Conservation (phyloP, 352 stramenopile genomes). For the Phytophthora hybrid region DNA sequence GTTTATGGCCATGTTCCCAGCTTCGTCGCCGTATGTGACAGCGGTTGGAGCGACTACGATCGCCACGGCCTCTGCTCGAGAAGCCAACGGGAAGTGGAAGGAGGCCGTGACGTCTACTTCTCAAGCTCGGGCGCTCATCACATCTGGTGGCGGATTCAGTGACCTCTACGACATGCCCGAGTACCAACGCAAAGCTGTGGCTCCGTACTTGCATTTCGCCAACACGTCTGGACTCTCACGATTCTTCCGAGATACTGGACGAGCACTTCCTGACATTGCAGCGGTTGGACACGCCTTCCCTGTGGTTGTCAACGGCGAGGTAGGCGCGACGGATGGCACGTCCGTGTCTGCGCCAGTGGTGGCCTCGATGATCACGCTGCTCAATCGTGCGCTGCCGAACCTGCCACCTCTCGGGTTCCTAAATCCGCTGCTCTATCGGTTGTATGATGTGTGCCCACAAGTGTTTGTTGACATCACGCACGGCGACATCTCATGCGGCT, state of each 20-base stretch:
- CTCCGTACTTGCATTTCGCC: constrained; percentile 44
- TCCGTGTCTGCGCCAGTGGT: constrained; percentile 77
- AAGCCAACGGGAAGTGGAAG: constrained; percentile 44
- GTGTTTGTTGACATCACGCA: constrained; percentile 77
- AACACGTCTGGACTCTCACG: constrained; percentile 30
- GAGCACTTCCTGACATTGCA: constrained; percentile 74
- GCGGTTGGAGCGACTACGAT: constrained; percentile 71
- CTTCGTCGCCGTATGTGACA: constrained; percentile 80
- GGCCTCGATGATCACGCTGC: constrained; percentile 64
- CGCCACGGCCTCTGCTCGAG: constrained; percentile 8
- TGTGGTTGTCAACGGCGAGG: constrained; percentile 60
- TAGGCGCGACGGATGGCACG: constrained; percentile 72
- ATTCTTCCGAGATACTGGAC: constrained; percentile 53
- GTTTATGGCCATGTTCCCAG: constrained; percentile 75
- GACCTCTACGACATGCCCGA: constrained; percentile 52
- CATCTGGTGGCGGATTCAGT: constrained; percentile 80
- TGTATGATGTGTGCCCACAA: constrained; percentile 65
- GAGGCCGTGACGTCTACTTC: constrained; percentile 62
- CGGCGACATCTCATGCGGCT: constrained; percentile 67
- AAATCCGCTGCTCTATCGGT: constrained; percentile 76
- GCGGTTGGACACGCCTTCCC: constrained; percentile 72
- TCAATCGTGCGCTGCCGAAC: constrained; percentile 61
- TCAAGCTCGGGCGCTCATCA: constrained; percentile 63
- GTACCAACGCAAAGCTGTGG: constrained; percentile 59
- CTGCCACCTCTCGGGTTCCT: constrained; percentile 67